A percentile compares a stretch with the other conserved stretches of the same genome.
These are phyloP conservation scores for Mycothermus thermophilus DNA, from an alignment of 495 filamentous ascomycete genomes.

Conservation along the genomic window DNA sequence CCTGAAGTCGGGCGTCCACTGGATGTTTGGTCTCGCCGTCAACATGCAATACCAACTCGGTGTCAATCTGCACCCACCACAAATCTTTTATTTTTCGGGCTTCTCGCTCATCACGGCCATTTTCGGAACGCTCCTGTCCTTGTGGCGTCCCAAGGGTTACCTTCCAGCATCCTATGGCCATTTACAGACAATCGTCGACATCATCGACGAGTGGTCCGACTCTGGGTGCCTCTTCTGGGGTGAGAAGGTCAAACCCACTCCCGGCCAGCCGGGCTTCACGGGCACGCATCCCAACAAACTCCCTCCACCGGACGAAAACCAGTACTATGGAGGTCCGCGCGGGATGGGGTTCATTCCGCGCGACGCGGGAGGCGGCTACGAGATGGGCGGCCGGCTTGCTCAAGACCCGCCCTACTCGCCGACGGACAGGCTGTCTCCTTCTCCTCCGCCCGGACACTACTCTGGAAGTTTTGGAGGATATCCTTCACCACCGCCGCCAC, in stretches of 20 bases:
- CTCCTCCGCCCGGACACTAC: too few species aligned
- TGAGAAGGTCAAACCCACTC: conserved; percentile 22
- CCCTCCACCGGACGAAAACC: conserved; percentile 11
- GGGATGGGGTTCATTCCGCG: too few species aligned
- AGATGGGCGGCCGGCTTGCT: too few species aligned
- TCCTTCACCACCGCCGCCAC: too few species aligned
- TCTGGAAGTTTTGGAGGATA: too few species aligned
- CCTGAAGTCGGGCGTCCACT: conserved; percentile 32
- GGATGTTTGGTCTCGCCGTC: conserved; percentile 31
- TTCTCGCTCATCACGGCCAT: conserved; percentile 20
- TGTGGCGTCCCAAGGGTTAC: conserved; percentile 21
- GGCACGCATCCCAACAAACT: conserved; percentile 11
- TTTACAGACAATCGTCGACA: conserved; percentile 30
- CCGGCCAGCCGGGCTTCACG: conserved; percentile 10
- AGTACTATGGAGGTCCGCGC: too few species aligned
- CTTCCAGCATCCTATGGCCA: conserved; percentile 33
- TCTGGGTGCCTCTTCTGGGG: conserved; percentile 32
- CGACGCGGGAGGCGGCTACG: too few species aligned
- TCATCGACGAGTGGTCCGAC: conserved; percentile 32
- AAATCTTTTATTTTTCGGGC: conserved; percentile 23
- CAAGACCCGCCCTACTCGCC: too few species aligned
- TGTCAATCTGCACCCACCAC: conserved; percentile 25
- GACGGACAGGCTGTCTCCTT: too few species aligned
- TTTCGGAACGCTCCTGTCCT: conserved; percentile 26
- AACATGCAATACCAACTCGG: conserved; percentile 19